Conservation (phyloP, 2,329 filamentous ascomycete genomes). For the Metarhizium humberi region DNA sequence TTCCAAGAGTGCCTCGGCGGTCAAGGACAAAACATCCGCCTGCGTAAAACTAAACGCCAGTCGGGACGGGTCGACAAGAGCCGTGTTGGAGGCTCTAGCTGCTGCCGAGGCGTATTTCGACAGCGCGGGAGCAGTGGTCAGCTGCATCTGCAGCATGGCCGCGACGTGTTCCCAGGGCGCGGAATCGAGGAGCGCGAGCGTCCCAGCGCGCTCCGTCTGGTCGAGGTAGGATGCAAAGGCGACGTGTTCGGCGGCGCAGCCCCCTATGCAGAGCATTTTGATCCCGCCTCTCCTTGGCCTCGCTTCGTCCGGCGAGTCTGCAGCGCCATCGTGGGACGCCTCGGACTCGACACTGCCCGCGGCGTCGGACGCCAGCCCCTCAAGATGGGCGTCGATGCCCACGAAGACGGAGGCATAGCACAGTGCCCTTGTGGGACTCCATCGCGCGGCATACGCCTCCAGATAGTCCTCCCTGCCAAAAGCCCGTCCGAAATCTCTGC, state of each 20-base stretch:
- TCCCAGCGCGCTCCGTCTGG: conserved; percentile 15
- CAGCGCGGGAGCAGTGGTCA: conserved; percentile 42
- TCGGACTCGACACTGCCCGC: background rate
- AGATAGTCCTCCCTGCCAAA: conserved; percentile 66
- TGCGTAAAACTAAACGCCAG: conserved; percentile 35
- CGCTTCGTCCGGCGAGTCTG: background rate
- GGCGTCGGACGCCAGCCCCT: conserved; percentile 12
- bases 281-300: conserved; percentile 14
- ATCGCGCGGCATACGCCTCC: conserved; percentile 77
- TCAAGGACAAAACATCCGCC: conserved; percentile 38
- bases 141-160: conserved; percentile 42
- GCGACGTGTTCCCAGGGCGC: conserved; percentile 67
- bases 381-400: conserved; percentile 25
- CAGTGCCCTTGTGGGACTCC: conserved; percentile 80
- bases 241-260: conserved; percentile 53
- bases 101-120: conserved; percentile 44
- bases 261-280: conserved; percentile 40
- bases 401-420: conserved; percentile 60
- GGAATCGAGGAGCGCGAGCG: conserved; percentile 66
- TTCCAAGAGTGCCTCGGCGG: conserved; percentile 20
- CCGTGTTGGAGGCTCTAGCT: conserved; percentile 31
- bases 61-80: conserved; percentile 31
- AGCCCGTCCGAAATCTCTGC: conserved; percentile 72
- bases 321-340: background rate
- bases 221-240: conserved; percentile 39